A percentile compares a stretch with the other conserved stretches of the same genome.
phyloP scores from a whole-genome alignment of 73 alveolate species.

The Tetrahymena malaccensis region DNA sequence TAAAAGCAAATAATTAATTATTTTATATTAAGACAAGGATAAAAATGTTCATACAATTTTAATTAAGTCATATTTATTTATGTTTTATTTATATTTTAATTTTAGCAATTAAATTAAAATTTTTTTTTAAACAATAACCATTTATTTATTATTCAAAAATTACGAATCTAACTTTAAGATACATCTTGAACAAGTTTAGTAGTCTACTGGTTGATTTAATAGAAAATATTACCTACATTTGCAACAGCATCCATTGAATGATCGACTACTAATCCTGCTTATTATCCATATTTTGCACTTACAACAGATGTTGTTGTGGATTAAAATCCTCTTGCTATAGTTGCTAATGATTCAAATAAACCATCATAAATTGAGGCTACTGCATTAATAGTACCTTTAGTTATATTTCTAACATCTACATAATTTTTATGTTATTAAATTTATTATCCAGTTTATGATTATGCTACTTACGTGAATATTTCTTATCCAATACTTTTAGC shows the following conservation, averaged over 20 bases:
- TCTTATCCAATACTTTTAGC: not conserved
- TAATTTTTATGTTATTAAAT: not conserved
- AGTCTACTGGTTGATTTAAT: not conserved
- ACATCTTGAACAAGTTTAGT: not conserved
- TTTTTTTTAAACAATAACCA: not conserved
- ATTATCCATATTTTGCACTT: not conserved
- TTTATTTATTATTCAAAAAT: not conserved
- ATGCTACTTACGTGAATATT: not conserved
- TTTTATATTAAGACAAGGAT: too few species aligned
- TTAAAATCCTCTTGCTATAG: not conserved
- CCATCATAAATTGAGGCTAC: not conserved
- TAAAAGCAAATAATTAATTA: too few species aligned
- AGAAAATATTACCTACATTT: not conserved
- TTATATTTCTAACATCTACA: not conserved
- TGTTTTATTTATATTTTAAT: too few species aligned
- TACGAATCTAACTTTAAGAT: not conserved
- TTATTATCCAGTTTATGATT: not conserved
- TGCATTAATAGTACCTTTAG: not conserved
- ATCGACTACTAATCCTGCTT: not conserved
- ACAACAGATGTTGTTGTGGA: not conserved
- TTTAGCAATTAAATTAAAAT: too few species aligned
- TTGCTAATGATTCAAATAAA: not conserved
- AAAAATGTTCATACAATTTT: too few species aligned
- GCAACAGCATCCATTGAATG: not conserved
- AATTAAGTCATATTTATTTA: too few species aligned